Evolutionary conservation across 177 flowering plant genomes (phyloP).

Genomic region (Vitis hybrid): DNA sequence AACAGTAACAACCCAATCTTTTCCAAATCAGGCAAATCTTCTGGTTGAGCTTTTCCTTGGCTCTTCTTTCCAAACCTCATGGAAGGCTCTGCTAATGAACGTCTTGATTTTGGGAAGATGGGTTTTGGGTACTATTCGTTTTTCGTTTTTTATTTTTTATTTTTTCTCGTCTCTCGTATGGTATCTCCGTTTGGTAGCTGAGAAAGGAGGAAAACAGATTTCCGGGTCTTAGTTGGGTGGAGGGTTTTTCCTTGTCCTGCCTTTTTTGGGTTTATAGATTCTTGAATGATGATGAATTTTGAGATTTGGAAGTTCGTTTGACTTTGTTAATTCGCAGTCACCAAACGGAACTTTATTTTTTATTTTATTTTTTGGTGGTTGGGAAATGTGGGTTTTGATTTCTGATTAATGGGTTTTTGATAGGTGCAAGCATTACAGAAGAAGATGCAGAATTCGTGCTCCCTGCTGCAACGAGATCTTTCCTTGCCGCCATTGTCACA

Average conservation of each 20-base stretch:
- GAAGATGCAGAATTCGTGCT: slow-evolving; percentile 89
- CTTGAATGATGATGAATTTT: too few species aligned
- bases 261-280: neutral
- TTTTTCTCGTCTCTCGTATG: neutral
- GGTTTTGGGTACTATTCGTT: slow-evolving; percentile 62
- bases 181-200: neutral
- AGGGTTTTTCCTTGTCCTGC: neutral
- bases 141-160: neutral
- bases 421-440: slow-evolving; percentile 80
- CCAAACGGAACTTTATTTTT: too few species aligned
- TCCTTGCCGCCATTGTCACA: slow-evolving; percentile 92
- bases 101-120: slow-evolving; percentile 83
- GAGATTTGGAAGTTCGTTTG: too few species aligned
- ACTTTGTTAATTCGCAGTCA: too few species aligned
- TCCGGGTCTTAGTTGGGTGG: neutral
- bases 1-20: slow-evolving; percentile 4
- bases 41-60: slow-evolving; percentile 1
- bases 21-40: slow-evolving; percentile 15
- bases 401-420: slow-evolving; percentile 2
- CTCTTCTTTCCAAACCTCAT: slow-evolving; percentile 20
- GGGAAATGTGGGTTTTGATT: neutral
- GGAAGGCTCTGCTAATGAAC: slow-evolving; percentile 57
- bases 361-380: too few species aligned
- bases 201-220: neutral
- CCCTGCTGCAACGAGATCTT: slow-evolving; percentile 92